Evolutionary conservation across 78 protist genomes (phyloP).

Genomic region (Goniomonas avonlea): DNA sequence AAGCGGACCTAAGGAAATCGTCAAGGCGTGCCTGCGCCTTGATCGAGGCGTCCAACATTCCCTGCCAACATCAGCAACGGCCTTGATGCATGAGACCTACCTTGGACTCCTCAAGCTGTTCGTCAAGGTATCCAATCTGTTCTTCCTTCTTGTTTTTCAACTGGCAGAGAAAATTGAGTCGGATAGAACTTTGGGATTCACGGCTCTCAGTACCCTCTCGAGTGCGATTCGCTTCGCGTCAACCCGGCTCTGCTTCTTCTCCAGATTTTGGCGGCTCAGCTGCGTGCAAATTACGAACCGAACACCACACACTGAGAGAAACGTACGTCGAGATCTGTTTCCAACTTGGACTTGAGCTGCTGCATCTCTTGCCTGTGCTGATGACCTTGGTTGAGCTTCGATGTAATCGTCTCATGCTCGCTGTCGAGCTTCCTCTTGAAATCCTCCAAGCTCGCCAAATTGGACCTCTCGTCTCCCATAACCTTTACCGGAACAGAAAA

Average conservation of each 20-base stretch:
- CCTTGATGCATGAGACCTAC: constrained; percentile 7
- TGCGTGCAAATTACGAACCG: neutral
- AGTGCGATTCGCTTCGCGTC: constrained; percentile 12
- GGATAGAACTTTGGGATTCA: neutral
- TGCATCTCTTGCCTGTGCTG: constrained; percentile 2
- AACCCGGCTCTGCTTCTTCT: constrained; percentile 1
- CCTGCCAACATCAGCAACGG: neutral
- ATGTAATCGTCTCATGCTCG: constrained; percentile 14
- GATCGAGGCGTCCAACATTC: neutral
- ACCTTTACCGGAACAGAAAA: no score
- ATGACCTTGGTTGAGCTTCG: constrained; percentile 13
- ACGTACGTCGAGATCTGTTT: neutral
- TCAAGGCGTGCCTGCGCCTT: constrained; percentile 3
- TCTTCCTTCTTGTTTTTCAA: neutral
- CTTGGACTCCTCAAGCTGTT: constrained; percentile 9
- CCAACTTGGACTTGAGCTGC: neutral
- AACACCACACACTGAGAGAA: neutral
- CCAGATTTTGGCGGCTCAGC: constrained; percentile 2
- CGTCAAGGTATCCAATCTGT: neutral
- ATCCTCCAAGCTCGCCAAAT: no score
- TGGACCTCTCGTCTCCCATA: no score
- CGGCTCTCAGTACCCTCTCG: neutral
- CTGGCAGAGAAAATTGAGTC: neutral
- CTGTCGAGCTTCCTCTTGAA: constrained; percentile 12
- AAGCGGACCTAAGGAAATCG: no score